These are phyloP conservation scores for Hyaloperonospora arabidopsidis DNA, from an alignment of 352 stramenopile genomes.

Conservation along the genomic window DNA sequence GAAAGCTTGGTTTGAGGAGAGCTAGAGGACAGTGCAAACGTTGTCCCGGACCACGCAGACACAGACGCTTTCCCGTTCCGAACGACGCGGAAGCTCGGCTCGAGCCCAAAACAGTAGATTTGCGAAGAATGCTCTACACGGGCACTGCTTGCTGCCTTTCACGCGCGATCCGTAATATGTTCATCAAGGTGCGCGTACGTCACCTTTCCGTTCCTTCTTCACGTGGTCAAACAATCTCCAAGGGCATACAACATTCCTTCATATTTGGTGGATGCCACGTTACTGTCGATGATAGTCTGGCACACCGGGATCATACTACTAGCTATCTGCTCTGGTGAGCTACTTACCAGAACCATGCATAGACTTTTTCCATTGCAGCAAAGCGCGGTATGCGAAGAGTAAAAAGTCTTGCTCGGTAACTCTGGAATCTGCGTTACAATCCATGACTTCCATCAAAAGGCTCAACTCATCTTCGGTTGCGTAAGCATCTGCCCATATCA, in stretches of 20 bases:
- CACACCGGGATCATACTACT: slow-evolving; percentile 17
- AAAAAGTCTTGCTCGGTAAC: slow-evolving; percentile 78
- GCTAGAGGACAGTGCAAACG: no score
- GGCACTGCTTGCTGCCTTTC: slow-evolving; percentile 4
- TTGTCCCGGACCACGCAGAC: no score
- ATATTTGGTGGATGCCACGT: slow-evolving; percentile 1
- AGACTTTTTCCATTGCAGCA: slow-evolving; percentile 54
- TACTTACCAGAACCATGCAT: slow-evolving; percentile 24
- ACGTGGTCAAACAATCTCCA: no score
- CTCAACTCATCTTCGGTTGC: slow-evolving; percentile 74
- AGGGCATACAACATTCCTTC: no score
- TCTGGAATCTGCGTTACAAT: slow-evolving; percentile 67
- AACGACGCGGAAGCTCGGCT: no score
- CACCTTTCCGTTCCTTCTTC: no score
- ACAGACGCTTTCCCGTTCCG: no score
- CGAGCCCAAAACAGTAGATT: no score
- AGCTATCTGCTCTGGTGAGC: slow-evolving; percentile 2
- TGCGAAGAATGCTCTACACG: no score
- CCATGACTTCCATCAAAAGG: slow-evolving; percentile 71
- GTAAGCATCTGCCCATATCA: slow-evolving; percentile 52
- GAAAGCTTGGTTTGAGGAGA: no score
- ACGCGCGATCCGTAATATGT: slow-evolving; percentile 2
- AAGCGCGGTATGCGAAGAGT: slow-evolving; percentile 70
- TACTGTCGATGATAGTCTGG: slow-evolving; percentile 20
- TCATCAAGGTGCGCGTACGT: no score